A percentile compares a stretch with the other conserved stretches of the same genome.
Evolutionary conservation across 2,329 filamentous ascomycete genomes (phyloP).

Genomic region (Hypocreales sp.): DNA sequence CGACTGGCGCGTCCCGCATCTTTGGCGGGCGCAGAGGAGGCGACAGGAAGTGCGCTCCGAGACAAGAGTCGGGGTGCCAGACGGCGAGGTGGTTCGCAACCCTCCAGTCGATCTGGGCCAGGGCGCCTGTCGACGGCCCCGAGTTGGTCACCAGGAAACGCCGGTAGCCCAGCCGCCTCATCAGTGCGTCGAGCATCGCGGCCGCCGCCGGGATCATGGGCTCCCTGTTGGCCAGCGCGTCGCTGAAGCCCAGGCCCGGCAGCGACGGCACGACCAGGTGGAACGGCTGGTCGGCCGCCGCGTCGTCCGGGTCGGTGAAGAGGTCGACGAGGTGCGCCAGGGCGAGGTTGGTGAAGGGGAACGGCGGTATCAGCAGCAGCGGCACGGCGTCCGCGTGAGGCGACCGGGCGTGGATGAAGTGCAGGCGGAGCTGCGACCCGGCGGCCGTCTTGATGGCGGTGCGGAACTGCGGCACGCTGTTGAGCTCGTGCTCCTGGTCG

Average conservation of each 20-base stretch:
- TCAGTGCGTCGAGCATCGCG: constrained; percentile 39
- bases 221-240: constrained; percentile 34
- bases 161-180: constrained; percentile 43
- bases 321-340: constrained; percentile 37
- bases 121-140: constrained; percentile 27
- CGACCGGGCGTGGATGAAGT: constrained; percentile 49
- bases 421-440: constrained; percentile 33
- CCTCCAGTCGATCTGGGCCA: constrained; percentile 35
- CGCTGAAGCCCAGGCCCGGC: constrained; percentile 52
- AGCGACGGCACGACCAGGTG: constrained; percentile 52
- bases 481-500: constrained; percentile 39
- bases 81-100: constrained; percentile 31
- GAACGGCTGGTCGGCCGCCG: constrained; percentile 33
- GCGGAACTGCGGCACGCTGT: constrained; percentile 49
- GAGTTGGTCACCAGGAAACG: constrained; percentile 42
- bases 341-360: constrained; percentile 48
- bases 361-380: constrained; percentile 48
- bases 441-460: constrained; percentile 31
- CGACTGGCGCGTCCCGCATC: constrained; percentile 23
- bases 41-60: constrained; percentile 45
- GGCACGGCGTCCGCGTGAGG: constrained; percentile 38
- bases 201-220: constrained; percentile 37
- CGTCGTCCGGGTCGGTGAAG: constrained; percentile 36
- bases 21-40: constrained; percentile 37
- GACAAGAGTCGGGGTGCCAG: constrained; percentile 30